These are phyloP conservation scores for Macrolepiota albuminosa DNA, from an alignment of 768 basidiomycete species.

Conservation along the genomic window DNA sequence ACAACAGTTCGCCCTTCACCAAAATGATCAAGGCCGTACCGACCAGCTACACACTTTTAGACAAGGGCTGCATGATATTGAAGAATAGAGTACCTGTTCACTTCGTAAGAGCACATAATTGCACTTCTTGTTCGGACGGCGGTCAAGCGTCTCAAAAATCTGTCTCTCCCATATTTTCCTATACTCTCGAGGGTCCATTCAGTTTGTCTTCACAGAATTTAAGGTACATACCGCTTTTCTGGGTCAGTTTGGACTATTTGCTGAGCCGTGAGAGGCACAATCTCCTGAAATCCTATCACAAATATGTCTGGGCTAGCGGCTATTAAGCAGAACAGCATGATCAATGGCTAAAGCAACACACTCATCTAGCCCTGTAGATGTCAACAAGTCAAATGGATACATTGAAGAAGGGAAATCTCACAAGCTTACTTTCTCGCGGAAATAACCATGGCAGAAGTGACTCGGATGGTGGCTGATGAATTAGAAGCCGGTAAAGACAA, in stretches of 20 bases:
- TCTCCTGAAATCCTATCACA: constrained; percentile 92
- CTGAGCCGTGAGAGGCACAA: constrained; percentile 95
- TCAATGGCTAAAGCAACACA: constrained; percentile 24
- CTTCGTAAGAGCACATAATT: constrained; percentile 86
- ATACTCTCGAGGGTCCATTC: background rate
- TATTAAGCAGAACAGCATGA: constrained; percentile 8
- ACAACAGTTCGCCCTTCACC: constrained; percentile 71
- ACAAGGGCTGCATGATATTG: background rate
- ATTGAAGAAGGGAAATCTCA: background rate
- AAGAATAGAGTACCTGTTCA: constrained; percentile 65
- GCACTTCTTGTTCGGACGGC: constrained; percentile 58
- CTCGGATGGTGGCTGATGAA: constrained; percentile 66
- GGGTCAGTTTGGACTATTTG: constrained; percentile 96
- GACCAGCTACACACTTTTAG: constrained; percentile 61
- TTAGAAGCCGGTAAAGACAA: background rate
- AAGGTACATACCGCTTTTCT: constrained; percentile 66
- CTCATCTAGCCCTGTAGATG: constrained; percentile 25
- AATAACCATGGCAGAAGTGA: constrained; percentile 88
- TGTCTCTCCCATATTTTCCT: constrained; percentile 86
- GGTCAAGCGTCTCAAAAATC: constrained; percentile 75
- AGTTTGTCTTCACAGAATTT: background rate
- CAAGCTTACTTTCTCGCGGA: constrained; percentile 65
- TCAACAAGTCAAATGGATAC: background rate
- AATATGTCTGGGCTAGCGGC: constrained; percentile 77
- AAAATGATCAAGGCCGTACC: constrained; percentile 89